Evolutionary conservation across 1,284 basidiomycete species (phyloP).

Genomic region (Sporisorium graminicola): DNA sequence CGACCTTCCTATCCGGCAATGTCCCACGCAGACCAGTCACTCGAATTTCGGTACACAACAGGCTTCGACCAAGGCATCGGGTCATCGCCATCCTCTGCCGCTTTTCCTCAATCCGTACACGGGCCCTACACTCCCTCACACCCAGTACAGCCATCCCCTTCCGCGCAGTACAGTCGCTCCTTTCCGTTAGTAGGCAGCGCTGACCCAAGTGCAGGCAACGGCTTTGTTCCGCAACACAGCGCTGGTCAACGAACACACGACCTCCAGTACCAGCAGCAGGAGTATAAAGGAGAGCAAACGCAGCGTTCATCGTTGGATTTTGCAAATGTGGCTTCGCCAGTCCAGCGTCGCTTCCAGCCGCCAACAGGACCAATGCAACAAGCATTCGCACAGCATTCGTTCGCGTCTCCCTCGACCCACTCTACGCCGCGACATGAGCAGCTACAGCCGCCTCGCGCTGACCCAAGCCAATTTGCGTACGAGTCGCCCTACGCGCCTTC

Average conservation of each 20-base stretch:
- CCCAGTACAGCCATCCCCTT: slow-evolving; percentile 9
- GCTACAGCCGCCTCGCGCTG: slow-evolving; percentile 11
- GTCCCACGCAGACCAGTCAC: slow-evolving; percentile 4
- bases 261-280: slow-evolving; percentile 14
- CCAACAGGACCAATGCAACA: slow-evolving; percentile 15
- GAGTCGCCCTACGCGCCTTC: slow-evolving; percentile 33
- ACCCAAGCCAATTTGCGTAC: slow-evolving; percentile 10
- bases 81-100: background rate
- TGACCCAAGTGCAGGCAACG: background rate
- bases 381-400: slow-evolving; percentile 7
- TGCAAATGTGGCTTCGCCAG: slow-evolving; percentile 1
- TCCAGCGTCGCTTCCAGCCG: slow-evolving; percentile 9
- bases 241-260: slow-evolving; percentile 2
- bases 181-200: slow-evolving; percentile 4
- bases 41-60: slow-evolving; percentile 9
- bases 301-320: slow-evolving; percentile 12
- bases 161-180: background rate
- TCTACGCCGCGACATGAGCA: slow-evolving; percentile 18
- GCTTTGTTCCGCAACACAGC: slow-evolving; percentile 5
- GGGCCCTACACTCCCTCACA: slow-evolving; percentile 1
- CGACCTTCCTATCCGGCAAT: slow-evolving; percentile 10
- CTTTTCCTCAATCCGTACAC: background rate
- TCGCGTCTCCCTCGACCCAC: slow-evolving; percentile 10
- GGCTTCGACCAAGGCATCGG: background rate
- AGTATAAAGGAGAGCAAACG: slow-evolving; percentile 1